Evolutionary conservation across 495 filamentous ascomycete species (phyloP).

Genomic region (Hypoxylon rickii): DNA sequence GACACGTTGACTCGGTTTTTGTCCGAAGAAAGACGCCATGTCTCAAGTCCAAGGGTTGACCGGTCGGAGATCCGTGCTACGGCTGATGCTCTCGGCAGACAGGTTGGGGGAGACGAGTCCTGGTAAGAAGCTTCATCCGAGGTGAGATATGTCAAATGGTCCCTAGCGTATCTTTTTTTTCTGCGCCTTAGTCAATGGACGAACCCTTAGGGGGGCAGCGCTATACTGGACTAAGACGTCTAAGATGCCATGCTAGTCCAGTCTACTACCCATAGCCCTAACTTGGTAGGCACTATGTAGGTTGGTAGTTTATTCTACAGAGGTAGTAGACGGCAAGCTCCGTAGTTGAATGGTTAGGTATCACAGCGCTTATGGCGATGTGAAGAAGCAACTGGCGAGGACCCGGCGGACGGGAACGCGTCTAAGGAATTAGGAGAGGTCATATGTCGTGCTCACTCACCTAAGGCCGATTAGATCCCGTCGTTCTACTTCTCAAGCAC

Average conservation of each 20-base stretch:
- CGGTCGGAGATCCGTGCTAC: conserved; percentile 34
- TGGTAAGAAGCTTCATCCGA: conserved; percentile 25
- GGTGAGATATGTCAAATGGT: conserved; percentile 11
- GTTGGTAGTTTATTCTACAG: no score
- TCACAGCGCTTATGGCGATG: conserved; percentile 18
- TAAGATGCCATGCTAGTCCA: conserved; percentile 28
- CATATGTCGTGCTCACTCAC: conserved; percentile 17
- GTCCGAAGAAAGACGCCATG: conserved; percentile 31
- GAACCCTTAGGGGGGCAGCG: conserved; percentile 11
- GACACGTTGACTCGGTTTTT: conserved; percentile 28
- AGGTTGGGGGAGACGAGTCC: not conserved
- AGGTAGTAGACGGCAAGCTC: conserved; percentile 22
- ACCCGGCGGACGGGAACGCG: conserved; percentile 6
- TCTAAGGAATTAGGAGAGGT: conserved; percentile 12
- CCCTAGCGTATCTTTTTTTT: conserved; percentile 12
- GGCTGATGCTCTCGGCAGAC: conserved; percentile 11
- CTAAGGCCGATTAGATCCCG: conserved; percentile 29
- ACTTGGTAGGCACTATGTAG: conserved; percentile 1
- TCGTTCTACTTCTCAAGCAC: conserved; percentile 11
- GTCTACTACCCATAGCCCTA: conserved; percentile 1
- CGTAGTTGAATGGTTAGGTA: conserved; percentile 15
- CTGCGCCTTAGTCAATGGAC: conserved; percentile 4
- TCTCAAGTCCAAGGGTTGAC: conserved; percentile 22
- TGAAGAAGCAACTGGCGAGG: conserved; percentile 11
- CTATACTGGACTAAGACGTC: conserved; percentile 17